phyloP scores from a whole-genome alignment of 2,329 filamentous ascomycete genomes.

The Lecanicillium sp. region DNA sequence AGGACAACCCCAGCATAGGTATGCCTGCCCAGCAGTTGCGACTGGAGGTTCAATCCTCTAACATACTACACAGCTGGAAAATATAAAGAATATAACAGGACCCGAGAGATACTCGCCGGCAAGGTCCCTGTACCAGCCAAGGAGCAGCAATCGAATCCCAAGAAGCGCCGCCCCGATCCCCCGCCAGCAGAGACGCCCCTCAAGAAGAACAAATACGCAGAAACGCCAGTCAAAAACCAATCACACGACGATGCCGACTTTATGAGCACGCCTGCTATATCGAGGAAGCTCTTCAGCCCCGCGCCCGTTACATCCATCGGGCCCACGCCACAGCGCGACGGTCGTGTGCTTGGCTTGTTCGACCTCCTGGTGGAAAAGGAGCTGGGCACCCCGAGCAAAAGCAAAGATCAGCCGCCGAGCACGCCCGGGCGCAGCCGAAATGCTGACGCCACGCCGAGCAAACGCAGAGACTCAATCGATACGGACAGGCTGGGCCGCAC shows the following conservation, averaged over 20 bases:
- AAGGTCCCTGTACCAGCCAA: slow-evolving; percentile 40
- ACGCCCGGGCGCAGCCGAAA: slow-evolving; percentile 14
- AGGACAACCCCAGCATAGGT: slow-evolving; percentile 66
- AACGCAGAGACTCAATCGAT: slow-evolving; percentile 27
- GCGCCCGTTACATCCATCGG: slow-evolving; percentile 57
- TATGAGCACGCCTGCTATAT: slow-evolving; percentile 49
- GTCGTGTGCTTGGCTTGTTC: slow-evolving; percentile 70
- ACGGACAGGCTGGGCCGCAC: slow-evolving; percentile 37
- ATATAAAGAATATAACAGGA: slow-evolving; percentile 69
- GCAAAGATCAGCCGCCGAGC: slow-evolving; percentile 20
- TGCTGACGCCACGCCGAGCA: slow-evolving; percentile 42
- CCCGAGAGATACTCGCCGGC: slow-evolving; percentile 53
- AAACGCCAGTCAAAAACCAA: slow-evolving; percentile 41
- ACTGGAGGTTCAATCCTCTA: no score
- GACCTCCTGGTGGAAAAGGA: slow-evolving; percentile 56
- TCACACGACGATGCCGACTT: slow-evolving; percentile 37
- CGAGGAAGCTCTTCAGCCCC: slow-evolving; percentile 56
- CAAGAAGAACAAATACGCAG: slow-evolving; percentile 42
- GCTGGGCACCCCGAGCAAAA: slow-evolving; percentile 44
- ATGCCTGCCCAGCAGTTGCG: slow-evolving; percentile 23
- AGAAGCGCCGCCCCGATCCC: slow-evolving; percentile 37
- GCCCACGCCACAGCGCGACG: slow-evolving; percentile 75
- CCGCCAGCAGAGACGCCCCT: slow-evolving; percentile 39
- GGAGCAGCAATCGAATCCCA: slow-evolving; percentile 25
- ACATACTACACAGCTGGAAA: slow-evolving; percentile 49